A percentile compares a stretch with the other conserved stretches of the same genome.
Conservation (phyloP, 306 rosid genomes). For the Biancaea sappan region DNA sequence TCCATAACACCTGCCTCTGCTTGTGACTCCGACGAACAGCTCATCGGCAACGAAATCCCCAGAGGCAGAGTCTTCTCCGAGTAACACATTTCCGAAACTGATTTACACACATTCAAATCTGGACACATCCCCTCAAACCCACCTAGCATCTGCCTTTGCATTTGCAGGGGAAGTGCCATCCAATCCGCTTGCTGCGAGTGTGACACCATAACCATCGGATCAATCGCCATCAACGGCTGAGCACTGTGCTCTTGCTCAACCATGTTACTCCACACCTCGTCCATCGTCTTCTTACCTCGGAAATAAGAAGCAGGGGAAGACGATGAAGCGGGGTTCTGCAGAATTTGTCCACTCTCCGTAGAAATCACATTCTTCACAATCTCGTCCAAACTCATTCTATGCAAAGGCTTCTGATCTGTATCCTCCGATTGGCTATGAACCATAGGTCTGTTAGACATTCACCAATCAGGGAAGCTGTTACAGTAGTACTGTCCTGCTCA, state of each 20-base stretch:
- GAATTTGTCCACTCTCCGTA: slow-evolving; percentile 40
- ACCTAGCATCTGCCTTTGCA: slow-evolving; percentile 9
- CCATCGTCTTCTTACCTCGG: slow-evolving; percentile 26
- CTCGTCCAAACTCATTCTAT: slow-evolving; percentile 44
- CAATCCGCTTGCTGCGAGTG: slow-evolving; percentile 36
- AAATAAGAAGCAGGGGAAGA: slow-evolving; percentile 36
- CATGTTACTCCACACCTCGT: slow-evolving; percentile 35
- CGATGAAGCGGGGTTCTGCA: slow-evolving; percentile 42
- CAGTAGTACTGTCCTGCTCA: background rate
- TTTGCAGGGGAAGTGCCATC: slow-evolving; percentile 49
- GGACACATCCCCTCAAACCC: background rate
- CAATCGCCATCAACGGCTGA: slow-evolving; percentile 29
- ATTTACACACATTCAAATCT: slow-evolving; percentile 28
- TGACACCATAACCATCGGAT: slow-evolving; percentile 40
- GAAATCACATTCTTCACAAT: slow-evolving; percentile 37
- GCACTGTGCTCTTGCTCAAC: slow-evolving; percentile 28
- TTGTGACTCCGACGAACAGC: slow-evolving; percentile 43
- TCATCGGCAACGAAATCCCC: slow-evolving; percentile 32
- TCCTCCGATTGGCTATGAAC: slow-evolving; percentile 41
- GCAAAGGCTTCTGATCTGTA: slow-evolving; percentile 30
- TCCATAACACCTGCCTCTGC: slow-evolving; percentile 3
- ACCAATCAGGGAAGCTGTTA: background rate
- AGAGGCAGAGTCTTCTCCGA: slow-evolving; percentile 36
- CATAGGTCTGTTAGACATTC: slow-evolving; percentile 34
- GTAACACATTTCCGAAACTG: slow-evolving; percentile 37